Conservation (phyloP, 805 yeast species). For the Kluyveromyces lactis region DNA sequence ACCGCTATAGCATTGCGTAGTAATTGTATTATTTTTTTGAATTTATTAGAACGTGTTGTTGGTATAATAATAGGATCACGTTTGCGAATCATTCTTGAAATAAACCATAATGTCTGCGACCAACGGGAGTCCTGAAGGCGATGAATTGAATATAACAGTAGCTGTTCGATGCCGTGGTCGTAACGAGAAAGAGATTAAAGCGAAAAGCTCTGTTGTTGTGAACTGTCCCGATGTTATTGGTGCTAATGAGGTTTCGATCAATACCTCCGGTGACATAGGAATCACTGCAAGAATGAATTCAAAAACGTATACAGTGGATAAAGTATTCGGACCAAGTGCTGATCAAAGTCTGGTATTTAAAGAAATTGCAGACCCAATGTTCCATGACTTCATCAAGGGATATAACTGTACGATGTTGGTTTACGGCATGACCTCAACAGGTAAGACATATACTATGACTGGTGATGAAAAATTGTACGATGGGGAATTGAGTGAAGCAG, state of each 20-base stretch:
- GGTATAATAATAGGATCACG: too few relatives aligned
- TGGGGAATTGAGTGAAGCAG: slow-evolving; percentile 35
- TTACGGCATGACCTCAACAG: slow-evolving; percentile 90
- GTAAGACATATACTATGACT: slow-evolving; percentile 75
- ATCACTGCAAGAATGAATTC: slow-evolving; percentile 34
- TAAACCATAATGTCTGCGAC: neutral
- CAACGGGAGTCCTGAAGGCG: slow-evolving; percentile 7
- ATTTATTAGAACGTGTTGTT: too few relatives aligned
- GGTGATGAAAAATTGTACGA: slow-evolving; percentile 44
- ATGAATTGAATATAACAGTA: slow-evolving; percentile 47
- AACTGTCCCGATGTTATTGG: slow-evolving; percentile 41
- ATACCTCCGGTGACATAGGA: slow-evolving; percentile 34
- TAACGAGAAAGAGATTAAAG: slow-evolving; percentile 46
- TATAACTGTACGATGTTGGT: slow-evolving; percentile 79
- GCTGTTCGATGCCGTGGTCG: slow-evolving; percentile 59
- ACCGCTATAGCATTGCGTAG: too few relatives aligned
- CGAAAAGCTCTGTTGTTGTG: slow-evolving; percentile 54
- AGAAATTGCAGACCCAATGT: slow-evolving; percentile 54
- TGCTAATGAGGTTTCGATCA: slow-evolving; percentile 39
- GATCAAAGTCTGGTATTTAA: slow-evolving; percentile 62
- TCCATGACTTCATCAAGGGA: slow-evolving; percentile 63
- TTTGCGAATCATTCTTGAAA: too few relatives aligned
- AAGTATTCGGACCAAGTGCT: slow-evolving; percentile 75
- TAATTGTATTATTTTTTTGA: too few relatives aligned
- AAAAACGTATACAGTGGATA: slow-evolving; percentile 66